These are phyloP conservation scores for Diutina neorugosa DNA, from an alignment of 1,139 yeast genomes.

Conservation along the genomic window DNA sequence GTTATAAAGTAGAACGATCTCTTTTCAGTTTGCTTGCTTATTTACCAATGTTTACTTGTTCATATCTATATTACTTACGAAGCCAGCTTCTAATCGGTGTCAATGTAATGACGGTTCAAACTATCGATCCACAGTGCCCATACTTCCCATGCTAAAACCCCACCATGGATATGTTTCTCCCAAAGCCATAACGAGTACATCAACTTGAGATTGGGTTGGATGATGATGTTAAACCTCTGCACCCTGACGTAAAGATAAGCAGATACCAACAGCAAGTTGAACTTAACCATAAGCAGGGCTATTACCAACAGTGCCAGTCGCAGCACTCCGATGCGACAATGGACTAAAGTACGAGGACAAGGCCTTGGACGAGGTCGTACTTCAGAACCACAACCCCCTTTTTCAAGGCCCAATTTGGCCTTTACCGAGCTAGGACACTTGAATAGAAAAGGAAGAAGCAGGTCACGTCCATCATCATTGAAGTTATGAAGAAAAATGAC, in stretches of 20 bases:
- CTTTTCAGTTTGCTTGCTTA: too few relatives aligned
- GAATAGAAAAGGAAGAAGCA: slow-evolving; percentile 19
- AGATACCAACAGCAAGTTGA: slow-evolving; percentile 50
- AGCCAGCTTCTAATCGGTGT: neutral
- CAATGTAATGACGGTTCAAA: slow-evolving; percentile 2
- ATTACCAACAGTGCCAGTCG: slow-evolving; percentile 84
- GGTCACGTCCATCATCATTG: slow-evolving; percentile 31
- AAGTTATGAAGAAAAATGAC: slow-evolving; percentile 23
- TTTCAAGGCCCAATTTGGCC: slow-evolving; percentile 15
- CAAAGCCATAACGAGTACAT: slow-evolving; percentile 56
- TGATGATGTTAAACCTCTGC: slow-evolving; percentile 73
- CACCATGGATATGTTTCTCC: neutral
- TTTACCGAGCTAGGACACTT: slow-evolving; percentile 22
- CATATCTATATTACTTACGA: too few relatives aligned
- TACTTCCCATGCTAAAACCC: neutral
- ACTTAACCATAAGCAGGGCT: slow-evolving; percentile 76
- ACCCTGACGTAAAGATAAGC: slow-evolving; percentile 78
- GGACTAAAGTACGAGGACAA: slow-evolving; percentile 51
- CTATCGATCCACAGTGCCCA: slow-evolving; percentile 3
- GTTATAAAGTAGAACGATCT: too few relatives aligned
- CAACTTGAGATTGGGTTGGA: slow-evolving; percentile 79
- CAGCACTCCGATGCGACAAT: slow-evolving; percentile 87
- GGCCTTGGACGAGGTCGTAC: neutral
- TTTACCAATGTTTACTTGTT: too few relatives aligned
- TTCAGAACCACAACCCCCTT: slow-evolving; percentile 8